Conservation (phyloP, 768 basidiomycete genomes). For the Kwoniella bestiolae region DNA sequence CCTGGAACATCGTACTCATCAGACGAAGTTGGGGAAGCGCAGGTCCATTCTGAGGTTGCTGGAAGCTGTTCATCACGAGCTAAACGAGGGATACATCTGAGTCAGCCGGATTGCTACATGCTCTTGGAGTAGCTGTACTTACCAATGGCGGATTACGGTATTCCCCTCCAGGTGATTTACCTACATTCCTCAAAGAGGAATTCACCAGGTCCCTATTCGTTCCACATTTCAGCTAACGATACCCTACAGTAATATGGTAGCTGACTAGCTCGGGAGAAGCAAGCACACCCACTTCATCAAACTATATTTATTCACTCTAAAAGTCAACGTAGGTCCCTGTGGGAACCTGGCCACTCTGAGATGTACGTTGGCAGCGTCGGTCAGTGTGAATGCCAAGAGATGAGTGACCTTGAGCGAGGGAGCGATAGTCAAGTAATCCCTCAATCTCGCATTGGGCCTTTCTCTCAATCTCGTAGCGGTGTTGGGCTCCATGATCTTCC, state of each 20-base stretch:
- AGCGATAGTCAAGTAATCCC: conserved; percentile 91
- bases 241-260: too few relatives aligned
- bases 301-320: conserved; percentile 89
- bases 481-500: conserved; percentile 97
- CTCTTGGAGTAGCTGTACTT: conserved; percentile 50
- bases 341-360: conserved; percentile 84
- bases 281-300: conserved; percentile 66
- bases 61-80: conserved; percentile 84
- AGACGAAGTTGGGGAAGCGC: conserved; percentile 83
- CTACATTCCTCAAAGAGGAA: conserved; percentile 53
- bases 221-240: too few relatives aligned
- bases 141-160: conserved; percentile 92
- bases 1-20: conserved; percentile 94
- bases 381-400: conserved; percentile 86
- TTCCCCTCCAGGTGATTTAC: conserved; percentile 56
- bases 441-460: conserved; percentile 72
- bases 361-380: conserved; percentile 66
- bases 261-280: neutral
- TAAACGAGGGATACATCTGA: conserved; percentile 56
- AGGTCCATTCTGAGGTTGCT: conserved; percentile 60
- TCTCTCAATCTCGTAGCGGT: conserved; percentile 93
- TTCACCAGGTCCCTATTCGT: conserved; percentile 54
- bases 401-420: conserved; percentile 90
- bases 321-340: conserved; percentile 89
- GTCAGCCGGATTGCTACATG: neutral